Evolutionary conservation across 768 basidiomycete genomes (phyloP).

Genomic region (Kwoniella sp.): DNA sequence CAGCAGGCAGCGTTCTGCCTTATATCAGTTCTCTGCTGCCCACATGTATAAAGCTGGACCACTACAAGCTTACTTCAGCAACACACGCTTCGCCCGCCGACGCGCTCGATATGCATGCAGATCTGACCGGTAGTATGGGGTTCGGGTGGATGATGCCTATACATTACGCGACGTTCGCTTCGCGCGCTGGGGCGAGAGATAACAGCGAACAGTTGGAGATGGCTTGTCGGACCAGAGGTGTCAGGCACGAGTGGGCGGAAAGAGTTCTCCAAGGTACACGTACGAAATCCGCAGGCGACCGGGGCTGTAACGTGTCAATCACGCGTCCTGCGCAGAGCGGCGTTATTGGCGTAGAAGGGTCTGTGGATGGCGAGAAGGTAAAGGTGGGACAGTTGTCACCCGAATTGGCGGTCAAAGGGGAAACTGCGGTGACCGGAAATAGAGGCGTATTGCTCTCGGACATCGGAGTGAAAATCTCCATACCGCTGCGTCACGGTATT

Average conservation of each 20-base stretch:
- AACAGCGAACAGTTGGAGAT: not conserved
- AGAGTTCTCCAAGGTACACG: not conserved
- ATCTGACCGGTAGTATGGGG: not conserved
- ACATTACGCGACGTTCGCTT: slow-evolving; percentile 10
- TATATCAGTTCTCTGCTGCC: not conserved
- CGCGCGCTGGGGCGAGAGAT: slow-evolving; percentile 1
- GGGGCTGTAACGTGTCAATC: not conserved
- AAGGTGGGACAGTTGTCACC: not conserved
- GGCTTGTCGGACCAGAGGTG: not conserved
- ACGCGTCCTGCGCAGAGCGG: not conserved
- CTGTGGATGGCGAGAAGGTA: not conserved
- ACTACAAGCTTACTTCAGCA: not conserved
- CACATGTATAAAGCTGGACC: not conserved
- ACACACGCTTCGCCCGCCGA: slow-evolving; percentile 7
- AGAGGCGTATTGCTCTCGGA: not conserved
- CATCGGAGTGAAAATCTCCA: not conserved
- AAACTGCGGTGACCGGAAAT: not conserved
- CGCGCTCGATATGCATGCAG: not conserved
- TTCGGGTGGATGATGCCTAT: slow-evolving; percentile 3
- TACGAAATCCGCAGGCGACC: not conserved
- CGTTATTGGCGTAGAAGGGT: not conserved
- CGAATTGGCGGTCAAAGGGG: not conserved
- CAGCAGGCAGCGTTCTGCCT: slow-evolving; percentile 2
- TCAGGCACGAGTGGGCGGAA: not conserved
- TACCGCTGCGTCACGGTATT: not conserved